Conservation (phyloP, 2,329 filamentous ascomycete genomes). For the Neofusicoccum parvum region DNA sequence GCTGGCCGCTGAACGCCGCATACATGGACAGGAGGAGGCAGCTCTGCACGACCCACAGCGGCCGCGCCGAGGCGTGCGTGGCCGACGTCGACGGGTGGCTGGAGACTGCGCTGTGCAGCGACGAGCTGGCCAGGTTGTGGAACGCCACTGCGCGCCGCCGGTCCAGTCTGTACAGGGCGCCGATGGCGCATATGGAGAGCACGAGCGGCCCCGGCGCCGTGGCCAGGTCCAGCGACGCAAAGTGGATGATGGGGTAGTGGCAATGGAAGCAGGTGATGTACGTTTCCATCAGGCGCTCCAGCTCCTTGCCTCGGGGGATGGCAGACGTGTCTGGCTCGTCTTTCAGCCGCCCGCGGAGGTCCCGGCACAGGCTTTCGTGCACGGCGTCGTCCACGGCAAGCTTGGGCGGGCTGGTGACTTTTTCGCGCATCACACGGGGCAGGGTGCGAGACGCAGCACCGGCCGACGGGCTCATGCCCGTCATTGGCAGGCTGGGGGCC, state of each 20-base stretch:
- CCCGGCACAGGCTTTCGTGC: background rate
- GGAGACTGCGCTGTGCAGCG: slow-evolving; percentile 22
- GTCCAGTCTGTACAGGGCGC: slow-evolving; percentile 36
- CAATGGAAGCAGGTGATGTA: slow-evolving; percentile 38
- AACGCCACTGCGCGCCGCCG: slow-evolving; percentile 33
- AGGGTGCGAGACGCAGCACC: background rate
- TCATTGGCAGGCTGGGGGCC: background rate
- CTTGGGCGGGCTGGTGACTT: slow-evolving; percentile 1
- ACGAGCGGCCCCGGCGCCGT: slow-evolving; percentile 32
- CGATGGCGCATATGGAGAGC: slow-evolving; percentile 40
- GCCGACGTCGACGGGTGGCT: slow-evolving; percentile 4
- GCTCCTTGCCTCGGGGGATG: slow-evolving; percentile 26
- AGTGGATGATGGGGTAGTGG: slow-evolving; percentile 38
- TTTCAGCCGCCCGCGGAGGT: background rate
- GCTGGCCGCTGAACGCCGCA: slow-evolving; percentile 33
- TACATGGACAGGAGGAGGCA: slow-evolving; percentile 33
- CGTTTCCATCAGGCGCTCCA: slow-evolving; percentile 32
- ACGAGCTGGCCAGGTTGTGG: slow-evolving; percentile 26
- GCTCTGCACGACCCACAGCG: slow-evolving; percentile 35
- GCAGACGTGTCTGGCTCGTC: slow-evolving; percentile 18
- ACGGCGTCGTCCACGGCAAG: background rate
- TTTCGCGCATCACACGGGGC: background rate
- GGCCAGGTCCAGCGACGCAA: slow-evolving; percentile 33
- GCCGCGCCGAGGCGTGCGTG: slow-evolving; percentile 19
- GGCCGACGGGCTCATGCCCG: background rate